Evolutionary conservation across 2,329 filamentous ascomycete genomes (phyloP), one percentile per base, ranked within the genome.

Genomic region (Shiraia sp.): DNA sequence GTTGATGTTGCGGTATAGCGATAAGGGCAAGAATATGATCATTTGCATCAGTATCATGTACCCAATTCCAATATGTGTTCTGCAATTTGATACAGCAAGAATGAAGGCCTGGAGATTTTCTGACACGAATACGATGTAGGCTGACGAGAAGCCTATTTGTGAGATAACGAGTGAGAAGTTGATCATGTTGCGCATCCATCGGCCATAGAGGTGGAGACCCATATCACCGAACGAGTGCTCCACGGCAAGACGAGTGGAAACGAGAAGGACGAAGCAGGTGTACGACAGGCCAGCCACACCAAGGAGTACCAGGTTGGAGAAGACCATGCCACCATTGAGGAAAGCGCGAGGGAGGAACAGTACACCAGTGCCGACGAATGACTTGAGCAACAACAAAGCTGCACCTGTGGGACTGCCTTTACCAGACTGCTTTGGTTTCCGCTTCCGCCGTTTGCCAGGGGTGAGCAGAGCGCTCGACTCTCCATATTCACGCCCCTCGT

Each of bases 191-290:
- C 91, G 83, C 86, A 99, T 88, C 80, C 87, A 91, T 53, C 85
- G 87, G 49, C 93, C 93, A 66, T 93, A 99, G 12, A 99, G 79
- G 32, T 89, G 84, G 34, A 89, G 90, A 38, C 95, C 93, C 73
- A 99, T 95, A 63, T 97, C 93, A 69, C 93, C 93, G 72, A 97
- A 99, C 1, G 93, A 97, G n/a, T 88, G 90, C 34, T 91, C 86
- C 19, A 97, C 82, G 64, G 83, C 87, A 34, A 96, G 75, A 24
- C 93, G 86, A 2, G 90, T 93, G 45, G 86, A 86, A 49, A 96
- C 90, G 23, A 99, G 80, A 10, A 99, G 79, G 29, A 99, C 90
- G 71, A 99, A 99, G 74, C 91, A 96, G 75, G 96, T 96, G 72
- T 96, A 99, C 66, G 91, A 96, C 45, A 99, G 76, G 2, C 81